Evolutionary conservation across 495 filamentous ascomycete species (phyloP).

Genomic region (Hyaloscypha hepaticicola): DNA sequence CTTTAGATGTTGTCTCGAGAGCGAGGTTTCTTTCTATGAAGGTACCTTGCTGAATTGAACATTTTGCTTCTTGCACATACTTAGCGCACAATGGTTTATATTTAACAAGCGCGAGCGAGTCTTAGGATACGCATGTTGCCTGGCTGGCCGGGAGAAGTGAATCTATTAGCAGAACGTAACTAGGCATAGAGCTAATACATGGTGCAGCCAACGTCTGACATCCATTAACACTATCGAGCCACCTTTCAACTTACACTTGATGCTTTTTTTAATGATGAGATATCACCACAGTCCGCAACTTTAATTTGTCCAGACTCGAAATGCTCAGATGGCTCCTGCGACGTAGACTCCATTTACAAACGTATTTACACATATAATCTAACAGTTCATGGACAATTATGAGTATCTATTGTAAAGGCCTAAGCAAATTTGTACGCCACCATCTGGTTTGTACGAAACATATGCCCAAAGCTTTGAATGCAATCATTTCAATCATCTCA

Average conservation of each 20-base stretch:
- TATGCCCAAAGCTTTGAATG: constrained; percentile 21
- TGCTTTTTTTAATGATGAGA: too few species aligned
- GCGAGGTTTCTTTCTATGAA: background rate
- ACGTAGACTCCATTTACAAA: background rate
- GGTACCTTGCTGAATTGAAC: background rate
- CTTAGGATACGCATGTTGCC: background rate
- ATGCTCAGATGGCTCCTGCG: too few species aligned
- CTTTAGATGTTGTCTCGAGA: background rate
- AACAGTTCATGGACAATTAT: constrained; percentile 22
- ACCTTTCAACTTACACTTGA: too few species aligned
- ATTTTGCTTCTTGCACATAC: constrained; percentile 19
- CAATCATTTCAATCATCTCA: constrained; percentile 16
- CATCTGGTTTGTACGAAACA: constrained; percentile 22
- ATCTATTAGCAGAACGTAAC: background rate
- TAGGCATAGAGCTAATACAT: background rate
- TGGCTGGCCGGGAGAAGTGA: background rate
- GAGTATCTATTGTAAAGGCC: constrained; percentile 30
- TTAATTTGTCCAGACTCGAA: too few species aligned
- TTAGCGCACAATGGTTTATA: constrained; percentile 4
- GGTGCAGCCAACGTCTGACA: too few species aligned
- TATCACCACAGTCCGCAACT: too few species aligned
- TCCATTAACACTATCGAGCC: too few species aligned
- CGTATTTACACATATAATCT: constrained; percentile 1
- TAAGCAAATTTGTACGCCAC: constrained; percentile 28
- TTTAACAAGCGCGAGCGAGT: constrained; percentile 6